These are phyloP conservation scores for Lodderomyces theae DNA, from an alignment of 1,139 yeast species.

Conservation along the genomic window DNA sequence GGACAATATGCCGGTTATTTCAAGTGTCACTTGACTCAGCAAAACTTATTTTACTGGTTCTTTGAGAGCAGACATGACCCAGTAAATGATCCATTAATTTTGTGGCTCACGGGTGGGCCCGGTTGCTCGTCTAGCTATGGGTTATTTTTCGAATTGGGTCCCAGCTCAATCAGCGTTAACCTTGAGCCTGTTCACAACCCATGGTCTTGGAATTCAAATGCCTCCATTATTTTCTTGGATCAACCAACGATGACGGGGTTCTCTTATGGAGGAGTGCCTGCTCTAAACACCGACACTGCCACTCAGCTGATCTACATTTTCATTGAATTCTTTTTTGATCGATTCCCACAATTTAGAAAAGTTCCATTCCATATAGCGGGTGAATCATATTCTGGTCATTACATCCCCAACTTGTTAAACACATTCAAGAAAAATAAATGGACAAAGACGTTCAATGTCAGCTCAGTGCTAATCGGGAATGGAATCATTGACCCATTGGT, in stretches of 20 bases:
- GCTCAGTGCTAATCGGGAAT: constrained; percentile 85
- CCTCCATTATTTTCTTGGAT: constrained; percentile 44
- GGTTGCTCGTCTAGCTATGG: constrained; percentile 47
- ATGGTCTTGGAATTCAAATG: constrained; percentile 43
- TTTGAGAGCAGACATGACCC: constrained; percentile 48
- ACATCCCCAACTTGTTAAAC: constrained; percentile 52
- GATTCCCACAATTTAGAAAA: constrained; percentile 64
- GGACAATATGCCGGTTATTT: constrained; percentile 85
- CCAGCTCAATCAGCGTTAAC: constrained; percentile 33
- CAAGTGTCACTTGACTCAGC: constrained; percentile 77
- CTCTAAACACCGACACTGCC: constrained; percentile 74
- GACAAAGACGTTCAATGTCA: constrained; percentile 72
- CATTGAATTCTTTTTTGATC: constrained; percentile 76
- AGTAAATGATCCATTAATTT: constrained; percentile 39
- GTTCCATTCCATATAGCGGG: constrained; percentile 70
- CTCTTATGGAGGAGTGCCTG: constrained; percentile 57
- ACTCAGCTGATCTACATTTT: constrained; percentile 77
- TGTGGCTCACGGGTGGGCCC: constrained; percentile 49
- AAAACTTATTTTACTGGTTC: constrained; percentile 57
- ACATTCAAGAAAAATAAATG: constrained; percentile 37
- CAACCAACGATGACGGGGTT: constrained; percentile 61
- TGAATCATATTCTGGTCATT: constrained; percentile 93
- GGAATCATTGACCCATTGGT: constrained; percentile 86
- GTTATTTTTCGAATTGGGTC: constrained; percentile 43
- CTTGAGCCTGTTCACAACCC: constrained; percentile 40